Evolutionary conservation across 2,329 filamentous ascomycete species (phyloP).

Genomic region (Colletotrichum liaoningense): DNA sequence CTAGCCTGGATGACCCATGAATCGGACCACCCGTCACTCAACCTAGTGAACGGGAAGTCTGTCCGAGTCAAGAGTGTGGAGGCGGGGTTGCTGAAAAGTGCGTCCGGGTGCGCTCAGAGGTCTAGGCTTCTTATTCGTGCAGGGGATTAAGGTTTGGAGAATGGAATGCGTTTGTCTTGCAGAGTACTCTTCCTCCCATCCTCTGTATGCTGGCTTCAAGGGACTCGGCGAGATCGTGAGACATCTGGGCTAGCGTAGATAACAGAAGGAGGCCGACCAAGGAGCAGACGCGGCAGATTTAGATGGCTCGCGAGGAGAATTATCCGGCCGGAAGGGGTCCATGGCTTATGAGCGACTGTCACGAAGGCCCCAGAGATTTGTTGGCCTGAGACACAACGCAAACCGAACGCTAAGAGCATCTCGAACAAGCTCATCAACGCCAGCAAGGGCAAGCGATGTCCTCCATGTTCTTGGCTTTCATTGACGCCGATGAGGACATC

Average conservation of each 20-base stretch:
- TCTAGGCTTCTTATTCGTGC: not conserved
- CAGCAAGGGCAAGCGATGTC: conserved; percentile 7
- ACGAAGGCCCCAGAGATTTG: not conserved
- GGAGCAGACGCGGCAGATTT: not conserved
- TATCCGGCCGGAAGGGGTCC: not conserved
- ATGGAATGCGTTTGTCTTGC: not conserved
- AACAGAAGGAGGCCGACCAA: not conserved
- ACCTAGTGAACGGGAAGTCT: not conserved
- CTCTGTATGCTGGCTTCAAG: not conserved
- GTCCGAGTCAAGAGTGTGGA: conserved; percentile 4
- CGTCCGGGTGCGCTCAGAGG: not conserved
- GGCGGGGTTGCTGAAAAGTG: conserved; percentile 7
- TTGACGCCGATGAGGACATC: not conserved
- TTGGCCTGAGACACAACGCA: conserved; percentile 11
- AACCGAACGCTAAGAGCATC: conserved; percentile 3
- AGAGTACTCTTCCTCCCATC: too few species aligned
- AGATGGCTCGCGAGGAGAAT: not conserved
- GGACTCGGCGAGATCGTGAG: not conserved
- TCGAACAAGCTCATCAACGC: not conserved
- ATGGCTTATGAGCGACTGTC: not conserved
- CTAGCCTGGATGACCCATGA: not conserved
- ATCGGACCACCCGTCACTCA: not conserved
- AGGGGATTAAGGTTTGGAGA: not conserved
- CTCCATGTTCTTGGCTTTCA: not conserved
- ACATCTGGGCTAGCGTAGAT: not conserved